Base-by-base conservation (phyloP, 148 eudicot species). In the Bassia scoparia region DNA sequence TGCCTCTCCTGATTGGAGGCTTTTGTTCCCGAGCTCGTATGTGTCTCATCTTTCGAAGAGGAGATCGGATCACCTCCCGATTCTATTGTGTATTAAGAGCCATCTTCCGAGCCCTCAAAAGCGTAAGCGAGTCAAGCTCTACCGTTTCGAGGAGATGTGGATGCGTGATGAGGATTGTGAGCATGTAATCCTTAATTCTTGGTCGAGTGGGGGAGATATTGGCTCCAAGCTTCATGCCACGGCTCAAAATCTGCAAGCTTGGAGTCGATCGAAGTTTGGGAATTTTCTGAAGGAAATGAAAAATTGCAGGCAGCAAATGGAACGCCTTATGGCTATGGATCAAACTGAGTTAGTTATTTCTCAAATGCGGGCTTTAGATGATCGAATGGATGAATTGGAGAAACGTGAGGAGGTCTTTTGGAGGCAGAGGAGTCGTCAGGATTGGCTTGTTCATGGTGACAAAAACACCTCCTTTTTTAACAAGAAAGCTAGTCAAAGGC, bases 91-190 rank as follows among this genome's bases (percentile, higher is more conserved):
- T 2, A 23, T 58, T 13, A 23, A 2, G 2, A 14, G 29, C 1
- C 2, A 46, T 46, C 5, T 16, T 7, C 11, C 1, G 24, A 14
- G 12, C 18, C 23, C 50, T 9, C 3, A 50, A 18, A 50, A 50
- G 44, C 10, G 21, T 7, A 26, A 18, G 3, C 1, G 24, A 12
- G 15, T 7, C 3, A 64, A 1, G 1, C 0, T 21, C n/a, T 64
- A 1, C 18, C 38, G 68, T 0, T 64, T 64, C n/a, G 68, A 64
- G 48, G 44, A 64, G 11, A 64, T 64, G 68, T 64, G 68, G 68
- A 0, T 37, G 14, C 10, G 27, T 1, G 68, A 64, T 7, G 27
- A 35, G 0, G 20, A 18, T 2, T 37, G 29, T 11, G 48, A 5
- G 1, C 1, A 3, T 50, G 18, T 64, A 1, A 64, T 64, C 7